Conservation (phyloP, 2,329 filamentous ascomycete species). For the Amylocarpus encephaloides region DNA sequence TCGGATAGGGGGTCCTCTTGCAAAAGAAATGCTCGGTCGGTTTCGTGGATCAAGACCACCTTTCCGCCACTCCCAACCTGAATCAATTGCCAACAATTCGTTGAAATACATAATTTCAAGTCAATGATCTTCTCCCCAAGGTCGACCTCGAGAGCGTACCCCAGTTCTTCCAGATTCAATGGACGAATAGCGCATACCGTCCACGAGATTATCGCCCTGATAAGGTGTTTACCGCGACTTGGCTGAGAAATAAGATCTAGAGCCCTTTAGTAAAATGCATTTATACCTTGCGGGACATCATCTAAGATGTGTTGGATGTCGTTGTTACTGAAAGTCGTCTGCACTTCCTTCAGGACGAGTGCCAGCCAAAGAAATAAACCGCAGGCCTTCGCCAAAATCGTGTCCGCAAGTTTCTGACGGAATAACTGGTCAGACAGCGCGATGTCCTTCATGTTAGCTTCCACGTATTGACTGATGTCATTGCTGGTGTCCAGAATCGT, state of each 20-base stretch:
- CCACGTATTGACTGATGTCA: not conserved
- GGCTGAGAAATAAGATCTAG: conserved; percentile 7
- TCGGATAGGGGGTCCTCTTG: too few relatives aligned
- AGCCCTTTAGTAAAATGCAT: not conserved
- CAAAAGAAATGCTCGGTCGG: too few relatives aligned
- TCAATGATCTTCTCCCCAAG: too few relatives aligned
- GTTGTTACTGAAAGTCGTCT: not conserved
- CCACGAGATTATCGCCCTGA: not conserved
- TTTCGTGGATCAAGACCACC: too few relatives aligned
- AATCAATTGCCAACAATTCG: too few relatives aligned
- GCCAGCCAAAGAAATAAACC: not conserved
- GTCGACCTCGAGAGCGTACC: too few relatives aligned
- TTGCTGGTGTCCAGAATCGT: not conserved
- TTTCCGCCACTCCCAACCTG: too few relatives aligned
- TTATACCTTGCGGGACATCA: conserved; percentile 24
- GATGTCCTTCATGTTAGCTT: not conserved
- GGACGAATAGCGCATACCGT: not conserved
- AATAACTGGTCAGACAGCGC: not conserved
- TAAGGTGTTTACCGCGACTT: not conserved
- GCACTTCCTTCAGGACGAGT: not conserved
- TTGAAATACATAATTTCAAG: too few relatives aligned
- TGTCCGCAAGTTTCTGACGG: not conserved
- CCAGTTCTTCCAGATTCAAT: not conserved
- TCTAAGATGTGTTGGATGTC: conserved; percentile 11
- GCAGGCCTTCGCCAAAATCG: not conserved